Evolutionary conservation across 495 filamentous ascomycete species (phyloP).

Genomic region (Eremomyces bilateralis): DNA sequence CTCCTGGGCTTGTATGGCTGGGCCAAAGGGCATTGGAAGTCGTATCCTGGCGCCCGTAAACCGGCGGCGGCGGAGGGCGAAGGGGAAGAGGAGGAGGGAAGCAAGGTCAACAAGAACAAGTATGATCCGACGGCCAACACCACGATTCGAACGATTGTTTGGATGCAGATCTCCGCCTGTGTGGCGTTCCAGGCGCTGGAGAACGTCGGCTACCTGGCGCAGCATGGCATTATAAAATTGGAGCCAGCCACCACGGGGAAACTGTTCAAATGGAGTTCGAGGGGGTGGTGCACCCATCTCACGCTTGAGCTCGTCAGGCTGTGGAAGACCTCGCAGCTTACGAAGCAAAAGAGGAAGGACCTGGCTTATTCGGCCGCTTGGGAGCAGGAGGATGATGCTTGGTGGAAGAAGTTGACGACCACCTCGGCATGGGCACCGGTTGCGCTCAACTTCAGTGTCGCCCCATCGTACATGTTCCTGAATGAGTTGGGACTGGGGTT

Average conservation of each 20-base stretch:
- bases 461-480: not conserved
- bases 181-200: slow-evolving; percentile 57
- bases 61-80: not conserved
- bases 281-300: slow-evolving; percentile 64
- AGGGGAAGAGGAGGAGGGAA: too few species aligned
- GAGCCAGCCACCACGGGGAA: slow-evolving; percentile 28
- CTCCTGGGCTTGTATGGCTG: slow-evolving; percentile 58
- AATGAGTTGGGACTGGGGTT: not conserved
- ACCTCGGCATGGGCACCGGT: too few species aligned
- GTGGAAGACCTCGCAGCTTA: too few species aligned
- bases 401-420: too few species aligned
- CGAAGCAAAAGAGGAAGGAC: too few species aligned
- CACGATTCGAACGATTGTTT: slow-evolving; percentile 8
- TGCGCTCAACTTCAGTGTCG: slow-evolving; percentile 1
- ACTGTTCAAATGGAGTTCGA: slow-evolving; percentile 46
- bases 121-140: slow-evolving; percentile 20
- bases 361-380: too few species aligned
- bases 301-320: slow-evolving; percentile 55
- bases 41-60: too few species aligned
- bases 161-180: slow-evolving; percentile 44
- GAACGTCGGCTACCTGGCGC: slow-evolving; percentile 59
- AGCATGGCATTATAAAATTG: slow-evolving; percentile 40
- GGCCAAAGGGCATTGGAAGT: too few species aligned
- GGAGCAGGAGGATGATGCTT: too few species aligned
- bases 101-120: not conserved